Base-by-base conservation (phyloP, 192 early-diverging fungal genomes). In the Backusella westeae region DNA sequence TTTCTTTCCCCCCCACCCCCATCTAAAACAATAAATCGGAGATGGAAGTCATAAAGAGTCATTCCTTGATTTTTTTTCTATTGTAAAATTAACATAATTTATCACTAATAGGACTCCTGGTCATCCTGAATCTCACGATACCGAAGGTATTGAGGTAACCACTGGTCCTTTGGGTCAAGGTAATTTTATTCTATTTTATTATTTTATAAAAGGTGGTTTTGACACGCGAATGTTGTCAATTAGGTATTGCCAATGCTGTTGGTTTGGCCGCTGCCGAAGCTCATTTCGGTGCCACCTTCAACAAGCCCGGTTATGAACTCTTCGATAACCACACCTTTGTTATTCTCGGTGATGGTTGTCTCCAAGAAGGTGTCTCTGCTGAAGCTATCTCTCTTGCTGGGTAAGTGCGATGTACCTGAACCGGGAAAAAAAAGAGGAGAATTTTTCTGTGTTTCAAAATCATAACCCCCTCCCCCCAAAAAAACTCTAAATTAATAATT, bases 131-230 rank as follows among this genome's bases (percentile, higher is more conserved):
- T 85, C 87, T 72, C 89, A 90, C 53, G 85, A 93, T 29, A 94
- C 96, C 41, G 86, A 88, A 44, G 97, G 98, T 46, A 90, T 99
- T 76, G 98, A 99, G 83, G 96, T 98, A 21, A 96, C 98, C 19
- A 99, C 98, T 67, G 97, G 97, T 39, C 97, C 97, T 35, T 91
- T 98, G 26, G 97, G 97, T 67, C 96, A 97, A 90, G 94, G 87
- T 85, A 82, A 53, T 14, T 34, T 8, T 19, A 32, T 41, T 39
- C 12, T 36, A 69, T 12, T 39, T 3, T 36, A 21, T 23, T 44
- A 69, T 14, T 17, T 29, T 17, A 32, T 23, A 21, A 12, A 69
- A 21, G 38, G 19, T 41, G 19, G 35, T 68, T 36, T 34, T 17
- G 12, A 34, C 12, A n/a, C 34, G n/a, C 19, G 17, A n/a, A 14